phyloP scores from a whole-genome alignment of 768 basidiomycete genomes.

The Lenzites betulinus region DNA sequence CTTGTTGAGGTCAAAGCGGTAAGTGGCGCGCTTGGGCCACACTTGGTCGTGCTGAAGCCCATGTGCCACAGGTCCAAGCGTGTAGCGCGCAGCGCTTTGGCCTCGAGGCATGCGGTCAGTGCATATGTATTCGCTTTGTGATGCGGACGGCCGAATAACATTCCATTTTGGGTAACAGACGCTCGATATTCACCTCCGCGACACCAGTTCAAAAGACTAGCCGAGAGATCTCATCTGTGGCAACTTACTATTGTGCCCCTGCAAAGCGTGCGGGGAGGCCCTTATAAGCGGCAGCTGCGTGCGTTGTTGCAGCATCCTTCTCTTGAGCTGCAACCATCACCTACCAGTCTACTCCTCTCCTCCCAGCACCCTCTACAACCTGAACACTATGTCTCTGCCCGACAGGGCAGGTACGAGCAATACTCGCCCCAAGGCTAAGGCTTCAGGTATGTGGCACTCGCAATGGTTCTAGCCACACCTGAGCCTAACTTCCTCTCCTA shows the following conservation, averaged over 20 bases:
- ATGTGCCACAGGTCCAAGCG: neutral
- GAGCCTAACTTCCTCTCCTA: neutral
- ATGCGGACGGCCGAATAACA: neutral
- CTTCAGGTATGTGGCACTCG: constrained; percentile 4
- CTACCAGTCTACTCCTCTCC: neutral
- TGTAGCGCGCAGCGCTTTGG: neutral
- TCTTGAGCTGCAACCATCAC: neutral
- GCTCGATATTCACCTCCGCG: neutral
- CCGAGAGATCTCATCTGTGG: constrained; percentile 11
- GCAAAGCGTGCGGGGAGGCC: constrained; percentile 2
- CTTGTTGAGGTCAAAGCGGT: neutral
- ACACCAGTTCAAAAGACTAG: neutral
- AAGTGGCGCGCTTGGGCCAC: neutral
- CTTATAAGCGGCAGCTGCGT: neutral
- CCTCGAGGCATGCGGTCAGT: constrained; percentile 3
- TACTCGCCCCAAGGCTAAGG: neutral
- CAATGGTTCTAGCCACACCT: neutral
- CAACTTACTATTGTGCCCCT: constrained; percentile 4
- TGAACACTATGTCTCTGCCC: constrained; percentile 1
- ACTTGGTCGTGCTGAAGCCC: neutral
- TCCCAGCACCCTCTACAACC: neutral
- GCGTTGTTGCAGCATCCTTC: neutral
- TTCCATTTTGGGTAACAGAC: neutral
- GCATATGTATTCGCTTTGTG: neutral
- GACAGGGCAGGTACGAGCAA: neutral